phyloP scores from a whole-genome alignment of 2,329 filamentous ascomycete genomes.

The Sporothrix variecibatus region DNA sequence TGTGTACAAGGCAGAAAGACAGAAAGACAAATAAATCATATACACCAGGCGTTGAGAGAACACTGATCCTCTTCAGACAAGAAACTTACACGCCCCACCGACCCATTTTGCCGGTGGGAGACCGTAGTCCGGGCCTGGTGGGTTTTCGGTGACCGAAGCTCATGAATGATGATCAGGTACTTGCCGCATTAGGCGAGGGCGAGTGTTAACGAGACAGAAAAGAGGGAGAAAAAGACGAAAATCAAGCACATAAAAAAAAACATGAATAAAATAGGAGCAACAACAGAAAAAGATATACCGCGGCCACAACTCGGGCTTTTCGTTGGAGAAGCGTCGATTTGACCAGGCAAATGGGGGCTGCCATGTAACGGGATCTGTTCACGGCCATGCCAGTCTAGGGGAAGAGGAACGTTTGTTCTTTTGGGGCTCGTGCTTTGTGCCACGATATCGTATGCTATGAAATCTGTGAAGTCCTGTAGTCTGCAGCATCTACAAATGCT shows the following conservation, averaged over 20 bases:
- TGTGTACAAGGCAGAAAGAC: constrained; percentile 18
- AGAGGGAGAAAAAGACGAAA: neutral
- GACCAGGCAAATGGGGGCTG: constrained; percentile 17
- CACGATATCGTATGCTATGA: neutral
- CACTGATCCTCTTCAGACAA: constrained; percentile 30
- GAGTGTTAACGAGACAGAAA: constrained; percentile 3
- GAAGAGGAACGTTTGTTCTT: neutral
- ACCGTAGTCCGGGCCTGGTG: constrained; percentile 42
- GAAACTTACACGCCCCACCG: constrained; percentile 34
- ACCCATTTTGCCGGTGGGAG: constrained; percentile 37
- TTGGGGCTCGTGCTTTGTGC: neutral
- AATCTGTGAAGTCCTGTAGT: too few relatives aligned
- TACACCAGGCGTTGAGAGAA: constrained; percentile 20
- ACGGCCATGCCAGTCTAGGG: neutral
- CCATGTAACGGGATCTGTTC: neutral
- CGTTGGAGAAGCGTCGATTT: constrained; percentile 10
- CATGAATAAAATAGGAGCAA: neutral
- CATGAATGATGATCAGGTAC: constrained; percentile 41
- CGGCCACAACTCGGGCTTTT: constrained; percentile 23
- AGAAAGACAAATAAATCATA: neutral
- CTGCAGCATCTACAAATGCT: neutral
- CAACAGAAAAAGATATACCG: neutral
- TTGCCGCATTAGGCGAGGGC: constrained; percentile 40
- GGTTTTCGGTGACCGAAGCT: constrained; percentile 49
- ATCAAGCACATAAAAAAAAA: constrained; percentile 6